Conservation (phyloP, 2,329 filamentous ascomycete species). For the Ramularia endophylla region DNA sequence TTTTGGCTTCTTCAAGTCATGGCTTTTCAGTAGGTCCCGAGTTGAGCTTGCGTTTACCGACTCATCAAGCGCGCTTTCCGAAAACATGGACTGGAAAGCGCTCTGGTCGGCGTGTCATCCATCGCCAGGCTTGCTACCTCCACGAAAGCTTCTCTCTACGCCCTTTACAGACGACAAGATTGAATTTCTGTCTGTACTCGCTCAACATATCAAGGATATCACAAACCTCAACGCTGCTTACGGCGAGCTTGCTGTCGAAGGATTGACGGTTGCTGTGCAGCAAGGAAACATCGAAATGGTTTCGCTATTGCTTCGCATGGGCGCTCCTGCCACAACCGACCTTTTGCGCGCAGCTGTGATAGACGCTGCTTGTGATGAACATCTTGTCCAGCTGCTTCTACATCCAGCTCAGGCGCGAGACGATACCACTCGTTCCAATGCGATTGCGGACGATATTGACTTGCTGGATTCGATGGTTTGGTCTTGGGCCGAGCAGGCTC, state of each 20-base stretch:
- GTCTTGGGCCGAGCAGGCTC: slow-evolving; percentile 29
- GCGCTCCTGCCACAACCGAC: slow-evolving; percentile 21
- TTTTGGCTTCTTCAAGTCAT: slow-evolving; percentile 28
- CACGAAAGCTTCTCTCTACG: slow-evolving; percentile 16
- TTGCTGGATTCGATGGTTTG: slow-evolving; percentile 30
- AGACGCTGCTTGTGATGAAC: slow-evolving; percentile 27
- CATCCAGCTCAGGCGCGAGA: too few species aligned
- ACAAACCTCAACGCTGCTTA: slow-evolving; percentile 14
- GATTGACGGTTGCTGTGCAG: slow-evolving; percentile 25
- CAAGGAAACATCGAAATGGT: slow-evolving; percentile 18
- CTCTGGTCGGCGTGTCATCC: slow-evolving; percentile 19
- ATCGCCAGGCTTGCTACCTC: slow-evolving; percentile 17
- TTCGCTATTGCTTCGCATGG: slow-evolving; percentile 20
- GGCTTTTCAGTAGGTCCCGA: slow-evolving; percentile 13
- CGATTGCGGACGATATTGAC: slow-evolving; percentile 20
- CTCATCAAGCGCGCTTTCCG: not conserved
- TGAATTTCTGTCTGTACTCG: slow-evolving; percentile 11
- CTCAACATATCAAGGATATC: slow-evolving; percentile 9
- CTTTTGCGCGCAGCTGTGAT: slow-evolving; percentile 27
- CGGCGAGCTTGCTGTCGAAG: slow-evolving; percentile 25
- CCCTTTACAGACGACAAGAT: slow-evolving; percentile 12
- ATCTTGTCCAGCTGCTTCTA: slow-evolving; percentile 21
- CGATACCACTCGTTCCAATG: too few species aligned
- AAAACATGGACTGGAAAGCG: slow-evolving; percentile 3
- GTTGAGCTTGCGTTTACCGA: too few species aligned